Percentiles rank a stretch among this genome's conserved stretches.
These are phyloP conservation scores for Dactylellina haptotyla DNA, from an alignment of 2,329 filamentous ascomycete species.

Conservation along the genomic window DNA sequence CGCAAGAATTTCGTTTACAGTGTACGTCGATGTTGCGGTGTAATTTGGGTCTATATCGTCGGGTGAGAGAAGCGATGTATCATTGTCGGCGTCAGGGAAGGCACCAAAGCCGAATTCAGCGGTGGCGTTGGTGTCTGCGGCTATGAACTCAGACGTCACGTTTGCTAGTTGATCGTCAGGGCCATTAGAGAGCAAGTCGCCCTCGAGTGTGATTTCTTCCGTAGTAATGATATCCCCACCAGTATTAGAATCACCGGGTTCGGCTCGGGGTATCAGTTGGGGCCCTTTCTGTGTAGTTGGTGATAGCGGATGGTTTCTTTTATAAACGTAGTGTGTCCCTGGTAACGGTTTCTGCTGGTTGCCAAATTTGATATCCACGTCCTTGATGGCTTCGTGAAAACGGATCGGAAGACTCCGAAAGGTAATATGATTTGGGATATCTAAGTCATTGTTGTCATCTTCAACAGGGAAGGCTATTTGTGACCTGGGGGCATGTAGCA, in stretches of 20 bases:
- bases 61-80: not conserved
- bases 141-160: not conserved
- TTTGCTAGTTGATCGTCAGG: not conserved
- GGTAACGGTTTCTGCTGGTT: not conserved
- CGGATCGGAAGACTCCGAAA: not conserved
- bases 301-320: not conserved
- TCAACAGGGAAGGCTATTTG: not conserved
- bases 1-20: not conserved
- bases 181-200: not conserved
- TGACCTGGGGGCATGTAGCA: not conserved
- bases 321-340: not conserved
- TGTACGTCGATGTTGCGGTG: not conserved
- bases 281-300: not conserved
- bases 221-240: not conserved
- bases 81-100: not conserved
- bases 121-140: not conserved
- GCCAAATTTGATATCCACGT: not conserved
- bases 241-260: not conserved
- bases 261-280: not conserved
- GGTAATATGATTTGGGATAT: not conserved
- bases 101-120: not conserved
- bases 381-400: not conserved
- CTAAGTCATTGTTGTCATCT: not conserved
- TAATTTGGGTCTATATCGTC: not conserved
- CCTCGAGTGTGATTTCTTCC: not conserved